Conservation (phyloP, 495 filamentous ascomycete species). For the Pyronema omphalodes region DNA sequence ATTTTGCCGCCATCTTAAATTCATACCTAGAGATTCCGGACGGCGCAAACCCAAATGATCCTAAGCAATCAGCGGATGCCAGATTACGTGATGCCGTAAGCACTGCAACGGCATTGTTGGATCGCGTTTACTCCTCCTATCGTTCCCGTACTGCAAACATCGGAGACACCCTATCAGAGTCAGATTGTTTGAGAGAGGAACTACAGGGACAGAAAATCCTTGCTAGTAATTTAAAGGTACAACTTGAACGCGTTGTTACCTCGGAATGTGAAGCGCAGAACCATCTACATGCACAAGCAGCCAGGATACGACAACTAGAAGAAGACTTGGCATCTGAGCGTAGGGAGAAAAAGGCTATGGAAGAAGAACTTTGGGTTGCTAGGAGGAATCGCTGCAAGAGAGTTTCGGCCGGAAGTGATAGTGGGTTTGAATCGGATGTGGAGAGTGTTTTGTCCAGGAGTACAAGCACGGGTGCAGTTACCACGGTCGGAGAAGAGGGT, state of each 20-base stretch:
- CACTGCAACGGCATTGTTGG: slow-evolving; percentile 20
- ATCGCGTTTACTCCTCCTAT: slow-evolving; percentile 22
- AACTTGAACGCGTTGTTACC: slow-evolving; percentile 15
- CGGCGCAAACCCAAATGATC: slow-evolving; percentile 4
- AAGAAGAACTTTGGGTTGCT: slow-evolving; percentile 8
- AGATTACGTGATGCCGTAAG: slow-evolving; percentile 13
- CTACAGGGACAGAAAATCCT: slow-evolving; percentile 10
- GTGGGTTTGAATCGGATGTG: slow-evolving; percentile 20
- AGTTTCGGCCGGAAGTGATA: slow-evolving; percentile 12
- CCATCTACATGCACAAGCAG: slow-evolving; percentile 13
- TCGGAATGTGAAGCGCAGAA: slow-evolving; percentile 9
- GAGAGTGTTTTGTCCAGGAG: slow-evolving; percentile 18
- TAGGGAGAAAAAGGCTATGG: slow-evolving; percentile 7
- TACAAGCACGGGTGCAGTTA: slow-evolving; percentile 10
- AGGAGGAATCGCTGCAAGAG: slow-evolving; percentile 10
- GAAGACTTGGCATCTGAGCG: slow-evolving; percentile 10
- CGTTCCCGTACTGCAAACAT: slow-evolving; percentile 15
- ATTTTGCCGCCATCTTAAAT: slow-evolving; percentile 11
- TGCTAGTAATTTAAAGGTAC: slow-evolving; percentile 13
- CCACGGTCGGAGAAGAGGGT: slow-evolving; percentile 6
- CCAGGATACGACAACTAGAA: slow-evolving; percentile 16
- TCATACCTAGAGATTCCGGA: slow-evolving; percentile 11
- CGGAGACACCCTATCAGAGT: slow-evolving; percentile 9
- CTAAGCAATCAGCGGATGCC: slow-evolving; percentile 13
- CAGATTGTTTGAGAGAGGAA: slow-evolving; percentile 10